These are phyloP conservation scores for Camelina laxa DNA, from an alignment of 345 rosid species.

Conservation along the genomic window DNA sequence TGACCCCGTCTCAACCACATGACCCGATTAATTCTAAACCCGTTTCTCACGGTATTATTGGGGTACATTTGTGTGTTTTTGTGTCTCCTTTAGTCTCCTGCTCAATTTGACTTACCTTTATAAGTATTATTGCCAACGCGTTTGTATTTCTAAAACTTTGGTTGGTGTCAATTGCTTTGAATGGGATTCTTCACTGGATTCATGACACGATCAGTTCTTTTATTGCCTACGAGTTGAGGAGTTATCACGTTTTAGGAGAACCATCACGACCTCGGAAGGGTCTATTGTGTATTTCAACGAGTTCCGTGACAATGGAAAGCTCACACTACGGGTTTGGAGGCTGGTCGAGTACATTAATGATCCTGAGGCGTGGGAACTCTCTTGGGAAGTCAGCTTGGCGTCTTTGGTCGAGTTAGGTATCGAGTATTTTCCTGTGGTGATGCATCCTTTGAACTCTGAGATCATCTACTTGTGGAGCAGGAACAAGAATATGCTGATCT, in stretches of 20 bases:
- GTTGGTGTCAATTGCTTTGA: conserved; percentile 10
- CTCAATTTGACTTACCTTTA: too few relatives aligned
- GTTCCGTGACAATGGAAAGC: neutral
- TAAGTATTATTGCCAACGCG: too few relatives aligned
- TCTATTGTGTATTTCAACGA: conserved; percentile 27
- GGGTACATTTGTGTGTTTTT: too few relatives aligned
- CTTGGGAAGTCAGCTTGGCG: too few relatives aligned
- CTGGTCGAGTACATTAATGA: neutral
- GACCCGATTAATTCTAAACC: too few relatives aligned
- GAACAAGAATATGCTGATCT: neutral
- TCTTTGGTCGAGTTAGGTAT: too few relatives aligned
- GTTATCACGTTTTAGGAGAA: neutral
- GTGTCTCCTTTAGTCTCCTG: too few relatives aligned
- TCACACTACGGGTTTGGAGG: conserved; percentile 30
- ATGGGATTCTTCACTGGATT: conserved; percentile 31
- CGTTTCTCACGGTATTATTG: too few relatives aligned
- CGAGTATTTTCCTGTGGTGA: too few relatives aligned
- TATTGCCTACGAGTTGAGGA: conserved; percentile 2
- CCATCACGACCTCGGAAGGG: conserved; percentile 18
- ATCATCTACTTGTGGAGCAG: conserved; percentile 37
- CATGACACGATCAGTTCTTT: neutral
- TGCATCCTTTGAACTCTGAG: neutral
- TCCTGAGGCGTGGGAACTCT: neutral
- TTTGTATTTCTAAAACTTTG: too few relatives aligned
- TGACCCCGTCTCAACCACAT: too few relatives aligned